phyloP scores from a whole-genome alignment of 192 early-diverging fungal species.

The Backusella macrospora region DNA sequence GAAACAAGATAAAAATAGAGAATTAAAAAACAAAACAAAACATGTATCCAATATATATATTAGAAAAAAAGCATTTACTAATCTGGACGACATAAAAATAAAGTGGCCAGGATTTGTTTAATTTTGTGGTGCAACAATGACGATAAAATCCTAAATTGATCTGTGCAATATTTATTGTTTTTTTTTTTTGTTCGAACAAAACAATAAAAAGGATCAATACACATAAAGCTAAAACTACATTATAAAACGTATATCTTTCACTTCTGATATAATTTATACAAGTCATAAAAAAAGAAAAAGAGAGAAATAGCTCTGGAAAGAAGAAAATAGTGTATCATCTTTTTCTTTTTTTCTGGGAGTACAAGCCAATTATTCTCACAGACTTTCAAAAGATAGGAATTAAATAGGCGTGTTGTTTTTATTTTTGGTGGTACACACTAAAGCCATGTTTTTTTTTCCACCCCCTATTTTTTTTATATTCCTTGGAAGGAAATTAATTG shows the following conservation, averaged over 20 bases:
- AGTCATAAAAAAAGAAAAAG: neutral
- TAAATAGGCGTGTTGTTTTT: constrained; percentile 13
- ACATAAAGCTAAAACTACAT: no score
- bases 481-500: neutral
- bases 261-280: neutral
- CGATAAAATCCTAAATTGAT: neutral
- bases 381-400: neutral
- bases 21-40: neutral
- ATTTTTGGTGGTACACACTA: neutral
- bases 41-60: neutral
- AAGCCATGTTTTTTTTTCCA: neutral
- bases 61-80: neutral
- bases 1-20: constrained; percentile 7
- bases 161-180: constrained; percentile 4
- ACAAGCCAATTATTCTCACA: constrained; percentile 2
- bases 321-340: neutral
- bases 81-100: neutral
- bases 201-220: no score
- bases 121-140: neutral
- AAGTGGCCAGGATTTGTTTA: neutral
- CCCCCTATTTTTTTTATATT: neutral
- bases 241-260: neutral
- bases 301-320: neutral
- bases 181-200: neutral
- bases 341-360: neutral